Evolutionary conservation across 495 filamentous ascomycete species (phyloP), one percentile per base, ranked within the genome.

Genomic region (Friedmanniomyces simplex): DNA sequence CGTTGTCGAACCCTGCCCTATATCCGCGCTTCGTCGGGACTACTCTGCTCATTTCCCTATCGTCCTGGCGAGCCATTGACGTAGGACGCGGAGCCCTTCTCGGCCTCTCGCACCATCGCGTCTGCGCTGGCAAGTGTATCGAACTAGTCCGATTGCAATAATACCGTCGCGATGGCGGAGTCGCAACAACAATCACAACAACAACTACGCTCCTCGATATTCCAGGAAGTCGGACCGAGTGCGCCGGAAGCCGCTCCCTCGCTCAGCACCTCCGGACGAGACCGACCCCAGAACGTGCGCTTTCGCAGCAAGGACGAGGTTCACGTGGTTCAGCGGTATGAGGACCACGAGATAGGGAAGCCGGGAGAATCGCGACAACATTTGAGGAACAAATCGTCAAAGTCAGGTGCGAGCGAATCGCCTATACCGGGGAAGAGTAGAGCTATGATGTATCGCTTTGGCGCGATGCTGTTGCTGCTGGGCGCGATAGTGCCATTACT

Each of bases 271-370:
- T 14, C 20, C 1, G 8, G 54, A 39, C 24, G 47, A 37, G 25
- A 50, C 25, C 56, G 56, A 30, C 56, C 56, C 21, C 56, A 58
- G 50, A 63, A 53, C 39, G 68, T 68, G 13, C 64, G 68, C 20
- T 70, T 70, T 41, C 60, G 60, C 24, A 68, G 66, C 48, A 26
- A 58, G 46, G 46, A 61, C 46, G 56, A 66, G 28, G 36, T 68
- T 7, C 61, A 59, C 30, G 55, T 59, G 6, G 25, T 70, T 34
- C 51, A 64, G 12, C 39, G 58, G 18, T 45, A 61, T 20, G 57
- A 64, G 16, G 52, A 63, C 18, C 34, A 43, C 12, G 30, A 45
- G 22, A 30, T 50, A 63, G 14, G 50, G 42, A 11, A 50, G 50
- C 14, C 30, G 43, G 41, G 63, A 62, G 13, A 26, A 47, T 11